Evolutionary conservation across 2,329 filamentous ascomycete genomes (phyloP).

Genomic region (Colletotrichum sp.): DNA sequence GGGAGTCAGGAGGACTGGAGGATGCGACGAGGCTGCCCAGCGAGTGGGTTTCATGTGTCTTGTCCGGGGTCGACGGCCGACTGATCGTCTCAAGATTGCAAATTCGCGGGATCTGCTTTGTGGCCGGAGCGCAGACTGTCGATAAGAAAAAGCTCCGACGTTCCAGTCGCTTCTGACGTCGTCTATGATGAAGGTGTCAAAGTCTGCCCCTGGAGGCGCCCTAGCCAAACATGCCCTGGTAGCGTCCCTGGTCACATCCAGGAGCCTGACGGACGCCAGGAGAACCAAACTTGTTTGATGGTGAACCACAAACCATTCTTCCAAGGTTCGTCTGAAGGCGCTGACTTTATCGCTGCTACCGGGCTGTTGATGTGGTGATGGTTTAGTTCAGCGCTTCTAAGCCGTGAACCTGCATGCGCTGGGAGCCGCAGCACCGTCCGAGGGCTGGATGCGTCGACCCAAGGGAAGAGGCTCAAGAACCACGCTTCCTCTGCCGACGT

Average conservation of each 20-base stretch:
- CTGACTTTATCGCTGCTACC: background rate
- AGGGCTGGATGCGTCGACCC: background rate
- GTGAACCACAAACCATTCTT: background rate
- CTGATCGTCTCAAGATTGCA: slow-evolving; percentile 24
- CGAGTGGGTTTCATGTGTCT: slow-evolving; percentile 7
- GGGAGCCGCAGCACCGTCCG: background rate
- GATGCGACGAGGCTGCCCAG: slow-evolving; percentile 6
- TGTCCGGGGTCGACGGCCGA: background rate
- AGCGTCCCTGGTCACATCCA: background rate
- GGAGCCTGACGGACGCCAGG: background rate
- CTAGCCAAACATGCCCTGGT: background rate
- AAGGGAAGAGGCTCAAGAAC: background rate
- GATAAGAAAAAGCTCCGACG: background rate
- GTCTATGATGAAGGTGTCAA: background rate
- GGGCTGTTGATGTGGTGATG: background rate
- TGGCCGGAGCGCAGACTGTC: background rate
- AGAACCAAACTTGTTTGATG: background rate
- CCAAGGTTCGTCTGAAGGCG: slow-evolving; percentile 15
- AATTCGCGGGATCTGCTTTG: slow-evolving; percentile 2
- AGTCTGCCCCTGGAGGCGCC: background rate
- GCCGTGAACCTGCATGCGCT: background rate
- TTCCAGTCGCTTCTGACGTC: background rate
- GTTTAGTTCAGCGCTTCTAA: background rate
- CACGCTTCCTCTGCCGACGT: background rate
- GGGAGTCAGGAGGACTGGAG: background rate